Evolutionary conservation across 192 early-diverging fungal species (phyloP).

Genomic region (Entomortierella lignicola): DNA sequence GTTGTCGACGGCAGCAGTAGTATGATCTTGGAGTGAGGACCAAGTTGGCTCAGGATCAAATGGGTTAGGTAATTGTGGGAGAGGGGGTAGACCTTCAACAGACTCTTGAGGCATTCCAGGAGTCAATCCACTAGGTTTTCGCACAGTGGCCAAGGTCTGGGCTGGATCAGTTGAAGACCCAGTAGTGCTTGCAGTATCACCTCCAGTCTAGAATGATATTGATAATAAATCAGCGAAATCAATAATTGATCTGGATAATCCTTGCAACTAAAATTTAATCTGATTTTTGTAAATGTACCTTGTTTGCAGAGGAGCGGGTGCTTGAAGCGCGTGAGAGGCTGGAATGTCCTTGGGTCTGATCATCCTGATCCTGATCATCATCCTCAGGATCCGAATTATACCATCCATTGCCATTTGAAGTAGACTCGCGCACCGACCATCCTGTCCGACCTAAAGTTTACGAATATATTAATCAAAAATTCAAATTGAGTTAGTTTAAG

Average conservation of each 20-base stretch:
- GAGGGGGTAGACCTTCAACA: slow-evolving; percentile 49
- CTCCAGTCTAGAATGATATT: slow-evolving; percentile 20
- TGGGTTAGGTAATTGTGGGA: slow-evolving; percentile 46
- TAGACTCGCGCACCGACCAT: slow-evolving; percentile 54
- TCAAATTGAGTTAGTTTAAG: no score
- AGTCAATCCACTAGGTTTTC: slow-evolving; percentile 37
- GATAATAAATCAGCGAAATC: not conserved
- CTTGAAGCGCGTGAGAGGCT: slow-evolving; percentile 42
- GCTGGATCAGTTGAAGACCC: slow-evolving; percentile 49
- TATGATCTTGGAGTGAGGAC: slow-evolving; percentile 63
- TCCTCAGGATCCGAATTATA: slow-evolving; percentile 53
- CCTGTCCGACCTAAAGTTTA: slow-evolving; percentile 27
- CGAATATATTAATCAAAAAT: no score
- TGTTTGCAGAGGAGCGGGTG: slow-evolving; percentile 28
- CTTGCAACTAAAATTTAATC: no score
- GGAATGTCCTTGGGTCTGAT: slow-evolving; percentile 3
- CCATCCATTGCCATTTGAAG: slow-evolving; percentile 51
- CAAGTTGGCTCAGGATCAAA: slow-evolving; percentile 58
- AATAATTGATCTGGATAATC: not conserved
- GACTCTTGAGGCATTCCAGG: slow-evolving; percentile 56
- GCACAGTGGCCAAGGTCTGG: slow-evolving; percentile 36
- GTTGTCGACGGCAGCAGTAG: slow-evolving; percentile 63
- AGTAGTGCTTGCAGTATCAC: slow-evolving; percentile 36
- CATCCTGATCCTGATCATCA: slow-evolving; percentile 44
- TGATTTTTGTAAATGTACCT: no score